Evolutionary conservation across 345 rosid genomes (phyloP).

Genomic region (Euphorbia tirucalli): DNA sequence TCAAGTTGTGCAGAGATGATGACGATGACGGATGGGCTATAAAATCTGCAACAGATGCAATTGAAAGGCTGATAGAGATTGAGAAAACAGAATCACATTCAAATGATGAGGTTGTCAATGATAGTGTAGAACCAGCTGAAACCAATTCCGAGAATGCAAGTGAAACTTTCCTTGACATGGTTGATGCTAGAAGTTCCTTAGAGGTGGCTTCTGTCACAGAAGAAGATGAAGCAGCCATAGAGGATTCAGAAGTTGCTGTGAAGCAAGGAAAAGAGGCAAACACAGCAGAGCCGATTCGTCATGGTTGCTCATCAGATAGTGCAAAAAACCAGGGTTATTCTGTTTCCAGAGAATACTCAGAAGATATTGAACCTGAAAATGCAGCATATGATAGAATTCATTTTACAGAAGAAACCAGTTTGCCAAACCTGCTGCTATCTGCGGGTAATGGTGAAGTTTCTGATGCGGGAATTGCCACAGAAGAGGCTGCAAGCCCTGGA

Average conservation of each 20-base stretch:
- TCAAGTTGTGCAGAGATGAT: slow-evolving; percentile 28
- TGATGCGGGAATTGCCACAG: slow-evolving; percentile 3
- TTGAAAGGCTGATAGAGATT: slow-evolving; percentile 34
- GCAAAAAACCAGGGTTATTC: neutral
- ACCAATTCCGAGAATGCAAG: slow-evolving; percentile 16
- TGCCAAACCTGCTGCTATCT: neutral
- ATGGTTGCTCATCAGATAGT: slow-evolving; percentile 5
- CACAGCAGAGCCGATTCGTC: slow-evolving; percentile 8
- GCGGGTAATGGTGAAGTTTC: slow-evolving; percentile 6
- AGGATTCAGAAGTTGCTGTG: slow-evolving; percentile 13
- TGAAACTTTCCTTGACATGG: slow-evolving; percentile 23
- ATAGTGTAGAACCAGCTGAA: slow-evolving; percentile 12
- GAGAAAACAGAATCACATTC: slow-evolving; percentile 16
- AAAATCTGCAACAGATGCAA: slow-evolving; percentile 38
- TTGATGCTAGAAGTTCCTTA: slow-evolving; percentile 15
- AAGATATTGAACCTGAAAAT: slow-evolving; percentile 24
- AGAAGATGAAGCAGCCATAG: slow-evolving; percentile 11
- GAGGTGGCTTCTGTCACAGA: slow-evolving; percentile 17
- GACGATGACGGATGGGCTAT: slow-evolving; percentile 34
- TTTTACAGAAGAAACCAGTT: slow-evolving; percentile 7
- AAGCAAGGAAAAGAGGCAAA: slow-evolving; percentile 1
- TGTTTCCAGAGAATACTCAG: neutral
- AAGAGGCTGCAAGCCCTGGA: neutral
- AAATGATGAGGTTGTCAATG: slow-evolving; percentile 10
- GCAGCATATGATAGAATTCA: slow-evolving; percentile 8